Base-by-base conservation (phyloP, 495 filamentous ascomycete genomes). In the Amorphotheca resinae region DNA sequence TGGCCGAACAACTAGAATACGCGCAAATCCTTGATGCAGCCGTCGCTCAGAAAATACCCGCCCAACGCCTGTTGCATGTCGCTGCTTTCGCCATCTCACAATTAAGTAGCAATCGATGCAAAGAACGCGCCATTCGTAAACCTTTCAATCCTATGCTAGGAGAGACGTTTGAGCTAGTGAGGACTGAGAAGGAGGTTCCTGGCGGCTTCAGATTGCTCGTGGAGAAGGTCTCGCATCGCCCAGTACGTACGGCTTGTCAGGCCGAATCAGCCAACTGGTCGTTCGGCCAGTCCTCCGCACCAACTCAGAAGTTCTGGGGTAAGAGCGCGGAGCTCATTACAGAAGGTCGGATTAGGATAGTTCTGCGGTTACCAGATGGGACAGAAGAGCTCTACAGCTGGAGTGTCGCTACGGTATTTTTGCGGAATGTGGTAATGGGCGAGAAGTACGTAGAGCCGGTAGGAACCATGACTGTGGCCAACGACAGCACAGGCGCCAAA, bases 381-480 rank as follows among this genome's bases (percentile, higher is more conserved):
- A 74, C 61, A 0, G 77, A 80, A 34, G 89, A 95, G 52, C 68
- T 72, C 43, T 98, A 82, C 63, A 84, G 77, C 56, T 96, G 85
- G 82, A 77, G 70, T 18, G 69, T 79, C 5, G 82, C 87, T 9
- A 95, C 86, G 8, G 82, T 79, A 41, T 96, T 94, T 62, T 69
- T 98, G 42, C 78, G 91, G 34, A 98, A 98, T 54, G 85, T 98
- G 46, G 91, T 98, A 50, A 88, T 91, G 41, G 91, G 91, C 20
- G 91, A 98, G 64, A 96, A 95, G 64, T 98, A 96, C 57, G 81
- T 95, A 22, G 91, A 98, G 63, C 91, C 91, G 1, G 84, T 94
- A 8, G 87, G 87, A 14, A 82, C 73, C 40, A 84, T 96, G 77
- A 73, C 77, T 14, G 74, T 98, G 18, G 60, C 69, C 35, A 84